Base-by-base conservation (phyloP, 257 asterid species). In the Capsicum rhomboideum region DNA sequence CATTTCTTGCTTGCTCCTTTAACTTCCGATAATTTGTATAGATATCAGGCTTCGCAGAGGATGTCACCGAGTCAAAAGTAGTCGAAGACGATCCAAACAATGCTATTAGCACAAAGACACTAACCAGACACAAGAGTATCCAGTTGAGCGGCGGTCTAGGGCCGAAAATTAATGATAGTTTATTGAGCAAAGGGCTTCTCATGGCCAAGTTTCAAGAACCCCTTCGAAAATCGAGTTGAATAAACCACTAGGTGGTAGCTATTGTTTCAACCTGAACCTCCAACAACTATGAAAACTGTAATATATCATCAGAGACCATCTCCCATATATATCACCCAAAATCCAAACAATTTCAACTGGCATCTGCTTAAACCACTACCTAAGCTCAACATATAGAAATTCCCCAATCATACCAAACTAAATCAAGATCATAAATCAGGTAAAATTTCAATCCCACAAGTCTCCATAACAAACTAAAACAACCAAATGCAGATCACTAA, bases 121-220 rank as follows among this genome's bases (percentile, higher is more conserved):
- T 87, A 84, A 93, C 91, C 82, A 93, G 82, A 91, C 92, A 93
- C 88, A 95, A 75, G 34, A 97, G 86, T 87, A 93, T 82, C 96
- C 97, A 93, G 89, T 94, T 95, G 84, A 86, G 87, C 20, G 96
- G 95, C 69, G 91, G 97, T 89, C 97, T 90, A 75, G 91, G 94
- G 86, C 98, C 94, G 40, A 94, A 88, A 84, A 87, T 59, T 82
- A 89, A 50, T 53, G 89, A 82, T 56, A 91, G 84, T 87, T 90
- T 97, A 84, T 91, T 95, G 85, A 85, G 83, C 98, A 95, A 95
- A 86, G 90, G 84, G 91, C 97, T 91, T 97, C 97, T 97, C 99
- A 95, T 95, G 91, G 93, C 97, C 92, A 87, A 85, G 79, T 87
- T 68, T 82, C 83, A 86, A 77, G 75, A 90, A 85, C 86, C 86